Percentiles rank a stretch among this genome's conserved stretches.
These are phyloP conservation scores for Ophiocordyceps polyrhachis-furcata DNA, from an alignment of 2,329 filamentous ascomycete genomes.

Conservation along the genomic window DNA sequence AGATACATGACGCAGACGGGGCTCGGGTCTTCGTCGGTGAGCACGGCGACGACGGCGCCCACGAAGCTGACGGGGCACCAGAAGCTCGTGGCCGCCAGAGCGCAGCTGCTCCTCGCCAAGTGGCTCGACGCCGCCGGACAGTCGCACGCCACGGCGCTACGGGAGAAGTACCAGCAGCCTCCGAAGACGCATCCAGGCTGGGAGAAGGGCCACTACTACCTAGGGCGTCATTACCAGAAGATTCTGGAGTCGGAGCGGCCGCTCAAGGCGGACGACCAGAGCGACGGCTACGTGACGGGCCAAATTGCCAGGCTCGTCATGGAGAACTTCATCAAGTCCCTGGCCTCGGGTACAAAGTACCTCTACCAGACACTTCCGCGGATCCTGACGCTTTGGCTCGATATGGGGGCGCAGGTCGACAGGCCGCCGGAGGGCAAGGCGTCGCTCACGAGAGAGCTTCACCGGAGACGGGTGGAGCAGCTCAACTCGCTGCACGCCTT, in stretches of 20 bases:
- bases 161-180: slow-evolving; percentile 67
- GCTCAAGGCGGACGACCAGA: slow-evolving; percentile 59
- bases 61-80: slow-evolving; percentile 27
- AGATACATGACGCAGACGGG: slow-evolving; percentile 42
- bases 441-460: slow-evolving; percentile 31
- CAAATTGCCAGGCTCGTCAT: slow-evolving; percentile 78
- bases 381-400: slow-evolving; percentile 83
- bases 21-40: slow-evolving; percentile 17
- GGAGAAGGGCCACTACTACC: slow-evolving; percentile 96
- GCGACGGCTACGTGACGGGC: slow-evolving; percentile 56
- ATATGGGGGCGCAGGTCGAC: slow-evolving; percentile 62
- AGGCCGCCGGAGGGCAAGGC: slow-evolving; percentile 37
- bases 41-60: slow-evolving; percentile 17
- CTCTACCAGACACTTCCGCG: slow-evolving; percentile 88
- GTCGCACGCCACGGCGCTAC: slow-evolving; percentile 63
- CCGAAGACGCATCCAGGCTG: slow-evolving; percentile 52
- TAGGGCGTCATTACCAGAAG: slow-evolving; percentile 95
- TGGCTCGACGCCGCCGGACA: slow-evolving; percentile 95
- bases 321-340: slow-evolving; percentile 78
- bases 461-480: slow-evolving; percentile 39
- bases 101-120: slow-evolving; percentile 78
- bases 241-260: slow-evolving; percentile 75
- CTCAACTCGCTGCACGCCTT: slow-evolving; percentile 54
- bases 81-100: slow-evolving; percentile 50
- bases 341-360: slow-evolving; percentile 84